Conservation (phyloP, 2,329 filamentous ascomycete species). For the Colletotrichum godetiae region DNA sequence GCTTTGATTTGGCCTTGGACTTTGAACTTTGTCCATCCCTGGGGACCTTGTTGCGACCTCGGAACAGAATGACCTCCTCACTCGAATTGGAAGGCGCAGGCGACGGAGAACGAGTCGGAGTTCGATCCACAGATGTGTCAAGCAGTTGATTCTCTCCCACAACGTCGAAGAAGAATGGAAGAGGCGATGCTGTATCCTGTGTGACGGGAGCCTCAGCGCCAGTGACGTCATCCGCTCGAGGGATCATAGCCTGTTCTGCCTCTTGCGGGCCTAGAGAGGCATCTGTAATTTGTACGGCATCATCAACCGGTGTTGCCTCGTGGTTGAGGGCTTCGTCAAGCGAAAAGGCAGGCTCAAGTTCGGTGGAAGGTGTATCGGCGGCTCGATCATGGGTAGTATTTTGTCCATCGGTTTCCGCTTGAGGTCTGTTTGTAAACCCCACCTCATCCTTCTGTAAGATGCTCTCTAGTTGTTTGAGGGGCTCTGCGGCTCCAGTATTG, state of each 20-base stretch:
- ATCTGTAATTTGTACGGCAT: not conserved
- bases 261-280: not conserved
- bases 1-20: constrained; percentile 41
- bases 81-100: constrained; percentile 59
- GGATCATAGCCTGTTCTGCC: not conserved
- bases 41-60: constrained; percentile 55
- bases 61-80: constrained; percentile 79
- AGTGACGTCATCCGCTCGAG: not conserved
- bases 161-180: constrained; percentile 52
- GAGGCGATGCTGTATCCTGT: not conserved
- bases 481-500: constrained; percentile 64
- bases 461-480: constrained; percentile 54
- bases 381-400: not conserved
- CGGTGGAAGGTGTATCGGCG: not conserved
- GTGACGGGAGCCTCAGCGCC: not conserved
- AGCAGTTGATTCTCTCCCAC: constrained; percentile 43
- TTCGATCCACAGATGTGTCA: not conserved
- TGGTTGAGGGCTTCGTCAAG: not conserved
- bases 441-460: constrained; percentile 32
- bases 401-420: not conserved
- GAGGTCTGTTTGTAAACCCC: not conserved
- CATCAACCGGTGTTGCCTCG: not conserved
- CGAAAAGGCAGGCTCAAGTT: not conserved
- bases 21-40: constrained; percentile 34
- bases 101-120: constrained; percentile 17